Conservation (phyloP, 2,329 filamentous ascomycete species). For the Lasiodiplodia sp. region DNA sequence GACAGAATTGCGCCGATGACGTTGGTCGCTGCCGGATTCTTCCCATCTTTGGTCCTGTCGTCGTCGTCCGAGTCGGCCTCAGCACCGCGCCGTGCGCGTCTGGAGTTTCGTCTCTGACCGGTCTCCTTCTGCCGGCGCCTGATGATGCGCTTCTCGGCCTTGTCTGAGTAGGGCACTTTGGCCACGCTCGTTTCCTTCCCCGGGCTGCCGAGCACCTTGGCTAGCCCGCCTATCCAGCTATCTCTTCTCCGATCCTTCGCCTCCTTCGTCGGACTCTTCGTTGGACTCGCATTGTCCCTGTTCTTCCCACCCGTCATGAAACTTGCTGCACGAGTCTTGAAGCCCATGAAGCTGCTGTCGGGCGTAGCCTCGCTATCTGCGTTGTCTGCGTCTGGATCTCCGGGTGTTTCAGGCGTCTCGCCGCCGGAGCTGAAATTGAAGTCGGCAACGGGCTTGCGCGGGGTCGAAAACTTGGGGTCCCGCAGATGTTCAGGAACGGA, state of each 20-base stretch:
- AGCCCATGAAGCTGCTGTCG: conserved; percentile 39
- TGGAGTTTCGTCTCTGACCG: conserved; percentile 39
- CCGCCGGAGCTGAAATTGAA: conserved; percentile 57
- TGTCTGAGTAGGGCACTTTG: conserved; percentile 48
- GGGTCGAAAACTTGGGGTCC: conserved; percentile 47
- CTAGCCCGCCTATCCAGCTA: conserved; percentile 39
- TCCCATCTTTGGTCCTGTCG: conserved; percentile 31
- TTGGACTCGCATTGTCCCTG: conserved; percentile 32
- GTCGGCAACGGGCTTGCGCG: conserved; percentile 46
- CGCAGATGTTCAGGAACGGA: conserved; percentile 33
- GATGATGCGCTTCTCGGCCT: conserved; percentile 48
- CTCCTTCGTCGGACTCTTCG: conserved; percentile 45
- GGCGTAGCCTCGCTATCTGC: conserved; percentile 54
- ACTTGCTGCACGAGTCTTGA: conserved; percentile 25
- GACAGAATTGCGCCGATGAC: conserved; percentile 61
- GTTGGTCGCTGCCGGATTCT: conserved; percentile 33
- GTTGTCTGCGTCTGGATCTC: conserved; percentile 39
- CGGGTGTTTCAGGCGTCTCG: conserved; percentile 57
- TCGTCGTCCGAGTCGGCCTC: conserved; percentile 37
- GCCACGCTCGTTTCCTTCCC: conserved; percentile 38
- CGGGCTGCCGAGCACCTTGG: conserved; percentile 34
- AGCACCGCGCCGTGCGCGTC: conserved; percentile 31
- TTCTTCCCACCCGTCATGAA: conserved; percentile 32
- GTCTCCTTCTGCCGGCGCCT: conserved; percentile 44
- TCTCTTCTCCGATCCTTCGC: conserved; percentile 34